Evolutionary conservation across 2,329 filamentous ascomycete genomes (phyloP).

Genomic region (Helminthosporium solani): DNA sequence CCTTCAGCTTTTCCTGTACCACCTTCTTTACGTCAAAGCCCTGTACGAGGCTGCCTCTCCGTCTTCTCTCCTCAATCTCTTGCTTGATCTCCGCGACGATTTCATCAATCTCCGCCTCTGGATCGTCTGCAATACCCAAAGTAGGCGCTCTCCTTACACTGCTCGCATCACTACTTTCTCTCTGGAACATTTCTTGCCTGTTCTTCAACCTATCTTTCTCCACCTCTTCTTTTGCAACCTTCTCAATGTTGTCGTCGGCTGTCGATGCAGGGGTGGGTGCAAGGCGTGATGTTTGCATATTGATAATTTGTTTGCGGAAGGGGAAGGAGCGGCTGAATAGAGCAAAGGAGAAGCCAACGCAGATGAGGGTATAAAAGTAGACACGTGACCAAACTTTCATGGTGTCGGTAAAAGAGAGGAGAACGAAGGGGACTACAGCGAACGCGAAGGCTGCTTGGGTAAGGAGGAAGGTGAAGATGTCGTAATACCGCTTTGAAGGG

Average conservation of each 20-base stretch:
- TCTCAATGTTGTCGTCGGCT: conserved; percentile 32
- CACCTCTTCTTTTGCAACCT: conserved; percentile 37
- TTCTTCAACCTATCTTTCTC: conserved; percentile 21
- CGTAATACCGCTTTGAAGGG: conserved; percentile 81
- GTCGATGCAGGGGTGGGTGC: conserved; percentile 13
- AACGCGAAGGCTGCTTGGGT: conserved; percentile 87
- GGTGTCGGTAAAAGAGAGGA: conserved; percentile 71
- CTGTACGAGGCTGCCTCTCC: conserved; percentile 44
- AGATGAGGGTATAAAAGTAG: conserved; percentile 81
- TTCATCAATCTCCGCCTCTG: conserved; percentile 72
- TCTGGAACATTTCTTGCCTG: conserved; percentile 46
- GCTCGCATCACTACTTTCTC: conserved; percentile 58
- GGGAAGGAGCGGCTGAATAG: conserved; percentile 84
- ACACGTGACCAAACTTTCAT: conserved; percentile 78
- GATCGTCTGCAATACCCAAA: conserved; percentile 77
- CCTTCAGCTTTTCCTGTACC: conserved; percentile 39
- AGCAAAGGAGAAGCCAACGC: conserved; percentile 62
- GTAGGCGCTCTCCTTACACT: conserved; percentile 59
- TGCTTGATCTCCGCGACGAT: conserved; percentile 71
- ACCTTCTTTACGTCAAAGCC: conserved; percentile 39
- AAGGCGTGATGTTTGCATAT: conserved; percentile 28
- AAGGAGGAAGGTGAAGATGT: conserved; percentile 69
- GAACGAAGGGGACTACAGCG: conserved; percentile 77
- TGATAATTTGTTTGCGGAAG: conserved; percentile 45
- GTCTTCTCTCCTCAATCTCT: conserved; percentile 66